phyloP scores from a whole-genome alignment of 1,284 basidiomycete species.

The Ceratobasidium sp. region DNA sequence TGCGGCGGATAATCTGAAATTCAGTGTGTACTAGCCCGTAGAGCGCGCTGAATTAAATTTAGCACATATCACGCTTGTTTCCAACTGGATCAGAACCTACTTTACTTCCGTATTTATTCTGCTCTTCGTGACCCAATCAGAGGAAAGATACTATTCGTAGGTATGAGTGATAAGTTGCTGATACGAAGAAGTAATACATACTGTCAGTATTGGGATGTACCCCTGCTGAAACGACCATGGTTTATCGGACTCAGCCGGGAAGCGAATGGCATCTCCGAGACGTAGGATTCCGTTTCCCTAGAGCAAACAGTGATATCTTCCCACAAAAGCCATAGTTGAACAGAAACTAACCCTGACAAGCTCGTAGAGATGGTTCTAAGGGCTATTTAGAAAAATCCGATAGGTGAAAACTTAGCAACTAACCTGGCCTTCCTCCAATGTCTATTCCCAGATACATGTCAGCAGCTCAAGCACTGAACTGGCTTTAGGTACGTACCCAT shows the following conservation, averaged over 20 bases:
- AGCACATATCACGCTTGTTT: too few species aligned
- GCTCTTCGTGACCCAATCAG: conserved; percentile 73
- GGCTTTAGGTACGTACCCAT: conserved; percentile 64
- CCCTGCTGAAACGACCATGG: conserved; percentile 73
- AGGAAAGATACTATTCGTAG: conserved; percentile 69
- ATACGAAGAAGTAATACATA: conserved; percentile 54
- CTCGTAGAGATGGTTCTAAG: conserved; percentile 63
- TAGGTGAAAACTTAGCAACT: conserved; percentile 43
- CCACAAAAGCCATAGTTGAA: not conserved
- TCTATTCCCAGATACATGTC: conserved; percentile 56
- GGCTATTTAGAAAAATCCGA: conserved; percentile 32
- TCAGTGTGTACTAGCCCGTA: conserved; percentile 70
- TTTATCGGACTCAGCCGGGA: conserved; percentile 56
- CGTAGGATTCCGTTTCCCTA: conserved; percentile 69
- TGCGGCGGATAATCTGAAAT: conserved; percentile 62
- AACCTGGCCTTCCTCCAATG: conserved; percentile 69
- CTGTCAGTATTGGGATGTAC: conserved; percentile 71
- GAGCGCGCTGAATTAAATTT: conserved; percentile 62
- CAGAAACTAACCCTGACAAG: conserved; percentile 61
- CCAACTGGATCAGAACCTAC: conserved; percentile 57
- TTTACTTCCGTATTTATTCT: conserved; percentile 70
- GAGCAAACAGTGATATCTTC: not conserved
- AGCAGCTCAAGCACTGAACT: not conserved
- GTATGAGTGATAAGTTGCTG: not conserved
- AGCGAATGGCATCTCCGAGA: conserved; percentile 64